Percentiles rank a stretch among this genome's conserved stretches.
These are phyloP conservation scores for Populus alba DNA, from an alignment of 345 rosid genomes.

Conservation along the genomic window DNA sequence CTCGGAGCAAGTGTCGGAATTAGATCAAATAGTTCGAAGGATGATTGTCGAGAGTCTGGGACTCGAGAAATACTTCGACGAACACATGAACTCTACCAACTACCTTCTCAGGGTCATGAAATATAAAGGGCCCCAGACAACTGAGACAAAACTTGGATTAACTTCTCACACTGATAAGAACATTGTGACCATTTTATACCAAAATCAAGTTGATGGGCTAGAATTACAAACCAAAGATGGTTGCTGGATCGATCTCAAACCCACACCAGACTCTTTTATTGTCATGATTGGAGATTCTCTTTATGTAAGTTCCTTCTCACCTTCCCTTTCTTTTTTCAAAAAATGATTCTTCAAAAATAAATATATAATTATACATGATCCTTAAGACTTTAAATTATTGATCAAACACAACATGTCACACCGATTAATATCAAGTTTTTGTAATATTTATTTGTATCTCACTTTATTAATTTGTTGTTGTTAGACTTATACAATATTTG, in stretches of 20 bases:
- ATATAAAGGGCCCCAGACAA: constrained; percentile 22
- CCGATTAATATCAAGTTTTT: too few species aligned
- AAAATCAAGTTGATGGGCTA: constrained; percentile 40
- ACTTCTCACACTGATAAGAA: constrained; percentile 39
- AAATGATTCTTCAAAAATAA: too few species aligned
- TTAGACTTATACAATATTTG: too few species aligned
- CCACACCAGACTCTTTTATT: constrained; percentile 11
- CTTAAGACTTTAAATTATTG: too few species aligned
- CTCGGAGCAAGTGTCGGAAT: constrained; percentile 22
- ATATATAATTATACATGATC: too few species aligned
- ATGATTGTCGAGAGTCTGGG: constrained; percentile 40
- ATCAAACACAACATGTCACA: too few species aligned
- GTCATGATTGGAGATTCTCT: constrained; percentile 20
- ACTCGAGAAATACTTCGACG: constrained; percentile 30
- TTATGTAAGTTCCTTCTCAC: neutral
- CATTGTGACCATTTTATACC: constrained; percentile 39
- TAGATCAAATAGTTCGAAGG: constrained; percentile 28
- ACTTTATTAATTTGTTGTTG: too few species aligned
- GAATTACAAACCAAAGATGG: constrained; percentile 36
- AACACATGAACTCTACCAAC: constrained; percentile 21
- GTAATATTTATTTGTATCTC: too few species aligned
- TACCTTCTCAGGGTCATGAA: constrained; percentile 36
- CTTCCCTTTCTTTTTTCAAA: neutral
- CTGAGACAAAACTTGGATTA: constrained; percentile 23
- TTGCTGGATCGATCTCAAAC: constrained; percentile 13